phyloP scores from a whole-genome alignment of 2,329 filamentous ascomycete species.

The Zymoseptoria tritici region DNA sequence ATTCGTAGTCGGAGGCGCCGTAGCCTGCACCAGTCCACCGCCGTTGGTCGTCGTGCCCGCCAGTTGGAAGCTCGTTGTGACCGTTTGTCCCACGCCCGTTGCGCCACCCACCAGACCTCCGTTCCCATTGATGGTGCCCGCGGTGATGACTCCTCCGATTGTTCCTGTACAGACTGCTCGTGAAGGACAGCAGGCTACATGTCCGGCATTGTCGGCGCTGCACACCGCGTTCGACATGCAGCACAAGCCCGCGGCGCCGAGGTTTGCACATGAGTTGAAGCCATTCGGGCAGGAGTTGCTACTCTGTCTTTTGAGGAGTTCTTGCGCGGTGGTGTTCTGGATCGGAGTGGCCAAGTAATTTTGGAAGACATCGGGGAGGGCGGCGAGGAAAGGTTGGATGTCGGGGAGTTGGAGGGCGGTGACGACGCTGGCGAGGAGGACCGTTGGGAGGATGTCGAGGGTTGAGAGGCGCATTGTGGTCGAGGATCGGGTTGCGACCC shows the following conservation, averaged over 20 bases:
- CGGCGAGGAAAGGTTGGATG: slow-evolving; percentile 25
- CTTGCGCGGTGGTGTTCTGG: slow-evolving; percentile 17
- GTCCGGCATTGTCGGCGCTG: slow-evolving; percentile 47
- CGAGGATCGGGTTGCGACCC: background rate
- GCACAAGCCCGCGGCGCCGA: slow-evolving; percentile 49
- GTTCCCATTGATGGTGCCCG: slow-evolving; percentile 24
- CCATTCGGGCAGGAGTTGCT: slow-evolving; percentile 42
- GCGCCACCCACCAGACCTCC: slow-evolving; percentile 20
- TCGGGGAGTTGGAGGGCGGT: slow-evolving; percentile 22
- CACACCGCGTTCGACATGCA: slow-evolving; percentile 49
- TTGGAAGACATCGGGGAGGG: slow-evolving; percentile 20
- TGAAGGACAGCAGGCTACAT: slow-evolving; percentile 55
- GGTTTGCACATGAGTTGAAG: slow-evolving; percentile 46
- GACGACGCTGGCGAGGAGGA: slow-evolving; percentile 9
- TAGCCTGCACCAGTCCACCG: slow-evolving; percentile 20
- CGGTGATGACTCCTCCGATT: slow-evolving; percentile 34
- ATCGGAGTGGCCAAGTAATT: slow-evolving; percentile 15
- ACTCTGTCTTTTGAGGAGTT: slow-evolving; percentile 29
- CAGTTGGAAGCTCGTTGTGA: slow-evolving; percentile 15
- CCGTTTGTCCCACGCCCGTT: slow-evolving; percentile 14
- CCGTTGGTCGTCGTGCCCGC: slow-evolving; percentile 16
- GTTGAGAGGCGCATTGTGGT: slow-evolving; percentile 12
- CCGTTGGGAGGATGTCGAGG: slow-evolving; percentile 11
- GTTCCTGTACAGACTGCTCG: slow-evolving; percentile 52
- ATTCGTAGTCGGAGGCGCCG: slow-evolving; percentile 7